Evolutionary conservation across 768 basidiomycete species (phyloP), one percentile per base, ranked within the genome.

Genomic region (Kondoa malvinella): DNA sequence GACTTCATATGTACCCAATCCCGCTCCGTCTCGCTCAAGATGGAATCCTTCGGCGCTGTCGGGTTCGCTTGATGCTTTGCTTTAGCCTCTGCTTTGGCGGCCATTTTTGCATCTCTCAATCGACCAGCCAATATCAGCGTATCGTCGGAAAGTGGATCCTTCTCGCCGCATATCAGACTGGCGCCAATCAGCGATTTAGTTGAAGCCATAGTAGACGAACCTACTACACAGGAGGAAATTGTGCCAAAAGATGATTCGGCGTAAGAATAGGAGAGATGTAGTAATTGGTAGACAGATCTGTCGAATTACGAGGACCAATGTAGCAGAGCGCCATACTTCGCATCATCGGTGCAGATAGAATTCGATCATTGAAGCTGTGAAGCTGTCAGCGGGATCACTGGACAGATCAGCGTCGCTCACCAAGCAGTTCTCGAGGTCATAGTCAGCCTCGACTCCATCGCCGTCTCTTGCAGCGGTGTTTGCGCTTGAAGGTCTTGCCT

Each of bases 291-390:
- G 85, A 83, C 76, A 99, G 92, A 77, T 97, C 92, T 4, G 95
- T 95, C 76, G 90, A 87, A 64, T 86, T 86, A 74, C 88, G 84
- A 0, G 95, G 94, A 0, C 94, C 94, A 68, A 99, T 87, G 78
- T 95, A 75, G 64, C 73, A 72, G 4, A 75, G 69, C 1, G 94
- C 94, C 95, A 99, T 99, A 0, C 94, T 92, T 34, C 95, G 88
- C 90, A 96, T 96, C 92, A 99, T 96, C 74, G 87, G 88, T 0
- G 95, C 94, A 1, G 92, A 86, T 69, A 99, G 84, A 73, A 96
- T 87, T n/a, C 74, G 71, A 59, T 75, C 74, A 40, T 73, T 73
- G 69, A 74, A 75, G 60, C 73, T 50, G n/a, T n/a, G 40, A 75
- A 16, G 73, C 73, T 26, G 72, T 72, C 26, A 73, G 34, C 15